Conservation (phyloP, 768 basidiomycete species). For the Amanita thiersii region DNA sequence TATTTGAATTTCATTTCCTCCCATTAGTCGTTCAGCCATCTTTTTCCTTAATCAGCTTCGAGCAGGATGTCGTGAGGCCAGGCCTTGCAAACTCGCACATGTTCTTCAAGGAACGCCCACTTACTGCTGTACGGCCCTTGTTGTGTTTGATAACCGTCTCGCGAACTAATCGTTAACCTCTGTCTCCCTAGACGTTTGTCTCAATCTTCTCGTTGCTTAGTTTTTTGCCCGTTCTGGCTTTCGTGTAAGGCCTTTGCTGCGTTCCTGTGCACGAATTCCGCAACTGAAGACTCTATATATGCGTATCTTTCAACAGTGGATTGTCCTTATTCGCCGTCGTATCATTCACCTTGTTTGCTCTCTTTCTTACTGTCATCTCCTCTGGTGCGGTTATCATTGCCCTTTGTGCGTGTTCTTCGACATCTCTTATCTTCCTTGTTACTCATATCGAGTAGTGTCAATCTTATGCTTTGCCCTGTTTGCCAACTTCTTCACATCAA, state of each 20-base stretch:
- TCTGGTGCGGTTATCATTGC: constrained; percentile 21
- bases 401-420: constrained; percentile 19
- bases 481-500: constrained; percentile 23
- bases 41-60: constrained; percentile 23
- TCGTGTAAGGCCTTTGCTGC: constrained; percentile 23
- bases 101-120: constrained; percentile 26
- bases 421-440: background rate
- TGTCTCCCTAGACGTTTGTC: constrained; percentile 29
- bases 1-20: background rate
- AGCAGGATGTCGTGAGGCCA: constrained; percentile 35
- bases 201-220: constrained; percentile 29
- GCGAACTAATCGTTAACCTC: constrained; percentile 1
- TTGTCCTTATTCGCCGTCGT: constrained; percentile 25
- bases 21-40: background rate
- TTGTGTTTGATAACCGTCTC: background rate
- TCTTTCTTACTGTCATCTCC: constrained; percentile 15
- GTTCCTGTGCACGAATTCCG: constrained; percentile 1
- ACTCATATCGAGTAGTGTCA: constrained; percentile 17
- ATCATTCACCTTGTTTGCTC: constrained; percentile 21
- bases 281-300: too few relatives aligned
- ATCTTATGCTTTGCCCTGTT: constrained; percentile 24
- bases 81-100: constrained; percentile 21
- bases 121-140: constrained; percentile 21
- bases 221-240: constrained; percentile 23
- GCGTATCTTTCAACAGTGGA: background rate